phyloP scores from a whole-genome alignment of 768 basidiomycete species.

The Rhodotorula sphaerocarpa region DNA sequence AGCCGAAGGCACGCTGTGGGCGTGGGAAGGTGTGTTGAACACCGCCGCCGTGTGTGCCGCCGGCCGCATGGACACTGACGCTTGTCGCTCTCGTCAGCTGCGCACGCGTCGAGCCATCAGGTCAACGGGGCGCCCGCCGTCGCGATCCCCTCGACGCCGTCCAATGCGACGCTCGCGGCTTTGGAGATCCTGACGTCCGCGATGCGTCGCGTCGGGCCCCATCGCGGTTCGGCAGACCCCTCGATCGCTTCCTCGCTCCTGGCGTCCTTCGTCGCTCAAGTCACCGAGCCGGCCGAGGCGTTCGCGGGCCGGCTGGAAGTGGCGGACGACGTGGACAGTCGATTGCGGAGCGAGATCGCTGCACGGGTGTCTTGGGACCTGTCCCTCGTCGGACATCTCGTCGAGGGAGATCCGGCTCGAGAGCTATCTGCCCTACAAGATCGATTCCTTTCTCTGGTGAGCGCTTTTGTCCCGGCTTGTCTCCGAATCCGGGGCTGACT shows the following conservation, averaged over 20 bases:
- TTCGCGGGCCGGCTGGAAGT: background rate
- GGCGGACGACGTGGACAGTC: background rate
- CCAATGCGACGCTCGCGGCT: background rate
- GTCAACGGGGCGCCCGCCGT: background rate
- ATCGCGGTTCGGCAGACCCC: background rate
- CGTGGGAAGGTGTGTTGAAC: conserved; percentile 12
- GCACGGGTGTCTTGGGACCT: conserved; percentile 15
- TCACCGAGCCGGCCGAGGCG: background rate
- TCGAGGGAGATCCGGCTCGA: background rate
- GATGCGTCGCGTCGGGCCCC: background rate
- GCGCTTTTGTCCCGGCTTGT: background rate
- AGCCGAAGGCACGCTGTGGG: background rate
- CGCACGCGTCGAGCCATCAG: background rate
- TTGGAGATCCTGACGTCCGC: conserved; percentile 4
- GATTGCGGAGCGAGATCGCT: background rate
- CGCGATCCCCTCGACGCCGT: background rate
- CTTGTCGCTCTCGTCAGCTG: background rate
- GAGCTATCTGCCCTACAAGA: background rate
- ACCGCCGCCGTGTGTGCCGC: too few relatives aligned
- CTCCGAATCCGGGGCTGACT: background rate
- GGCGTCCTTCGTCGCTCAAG: background rate
- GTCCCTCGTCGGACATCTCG: background rate
- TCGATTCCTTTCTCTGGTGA: background rate
- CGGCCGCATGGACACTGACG: background rate
- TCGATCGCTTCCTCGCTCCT: conserved; percentile 4